phyloP scores from a whole-genome alignment of 768 basidiomycete genomes.

The Artomyces pyxidatus region DNA sequence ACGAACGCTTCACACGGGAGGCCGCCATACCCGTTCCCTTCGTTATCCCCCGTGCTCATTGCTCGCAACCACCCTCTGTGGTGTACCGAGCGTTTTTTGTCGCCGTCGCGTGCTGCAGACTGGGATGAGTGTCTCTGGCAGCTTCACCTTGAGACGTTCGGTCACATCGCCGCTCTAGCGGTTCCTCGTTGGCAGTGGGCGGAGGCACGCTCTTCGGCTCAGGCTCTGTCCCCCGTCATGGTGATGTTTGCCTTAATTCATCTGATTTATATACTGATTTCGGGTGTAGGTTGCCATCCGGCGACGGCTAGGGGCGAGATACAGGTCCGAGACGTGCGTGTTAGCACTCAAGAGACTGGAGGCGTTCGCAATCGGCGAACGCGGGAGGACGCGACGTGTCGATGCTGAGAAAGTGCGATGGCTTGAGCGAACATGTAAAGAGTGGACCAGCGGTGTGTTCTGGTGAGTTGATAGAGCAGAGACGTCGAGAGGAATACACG shows the following conservation, averaged over 20 bases:
- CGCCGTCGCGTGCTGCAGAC: constrained; percentile 36
- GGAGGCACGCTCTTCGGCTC: background rate
- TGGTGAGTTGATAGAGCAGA: no score
- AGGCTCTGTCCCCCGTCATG: constrained; percentile 1
- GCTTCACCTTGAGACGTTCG: constrained; percentile 47
- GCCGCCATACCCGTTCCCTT: constrained; percentile 29
- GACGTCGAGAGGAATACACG: no score
- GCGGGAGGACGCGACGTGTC: constrained; percentile 16
- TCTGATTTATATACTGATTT: constrained; percentile 2
- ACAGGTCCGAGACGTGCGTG: constrained; percentile 47
- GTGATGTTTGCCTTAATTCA: background rate
- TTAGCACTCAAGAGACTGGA: constrained; percentile 35
- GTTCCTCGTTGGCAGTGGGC: background rate
- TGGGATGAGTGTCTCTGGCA: constrained; percentile 67
- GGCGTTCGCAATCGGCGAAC: constrained; percentile 20
- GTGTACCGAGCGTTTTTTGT: constrained; percentile 49
- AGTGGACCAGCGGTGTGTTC: constrained; percentile 21
- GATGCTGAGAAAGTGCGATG: constrained; percentile 40
- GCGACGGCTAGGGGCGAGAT: constrained; percentile 38
- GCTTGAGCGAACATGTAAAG: constrained; percentile 49
- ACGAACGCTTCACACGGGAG: constrained; percentile 8
- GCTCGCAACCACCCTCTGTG: constrained; percentile 40
- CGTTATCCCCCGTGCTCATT: constrained; percentile 38
- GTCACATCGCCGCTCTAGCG: constrained; percentile 25
- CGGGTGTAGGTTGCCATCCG: constrained; percentile 30